These are phyloP conservation scores for Amylostereum areolatum DNA, from an alignment of 1,284 basidiomycete species.

Conservation along the genomic window DNA sequence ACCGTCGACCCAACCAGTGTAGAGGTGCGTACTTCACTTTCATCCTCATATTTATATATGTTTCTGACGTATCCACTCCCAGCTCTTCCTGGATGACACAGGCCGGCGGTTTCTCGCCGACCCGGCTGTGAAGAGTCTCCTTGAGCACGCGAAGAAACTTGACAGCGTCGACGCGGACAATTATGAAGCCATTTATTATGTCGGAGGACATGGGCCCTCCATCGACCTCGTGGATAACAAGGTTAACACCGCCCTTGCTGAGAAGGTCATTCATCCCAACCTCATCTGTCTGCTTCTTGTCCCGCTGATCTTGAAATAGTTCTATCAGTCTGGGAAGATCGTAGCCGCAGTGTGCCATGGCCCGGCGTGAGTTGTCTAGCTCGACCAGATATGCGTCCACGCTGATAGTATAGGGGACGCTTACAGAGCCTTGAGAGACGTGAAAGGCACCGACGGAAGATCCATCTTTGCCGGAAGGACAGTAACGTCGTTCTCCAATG, in stretches of 20 bases:
- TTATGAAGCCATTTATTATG: conserved; percentile 74
- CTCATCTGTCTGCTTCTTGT: too few relatives aligned
- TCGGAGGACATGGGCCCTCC: conserved; percentile 72
- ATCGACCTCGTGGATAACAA: conserved; percentile 60
- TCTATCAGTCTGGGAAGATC: conserved; percentile 56
- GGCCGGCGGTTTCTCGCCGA: conserved; percentile 61
- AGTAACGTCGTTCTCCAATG: conserved; percentile 68
- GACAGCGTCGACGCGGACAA: conserved; percentile 51
- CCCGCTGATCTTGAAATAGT: too few relatives aligned
- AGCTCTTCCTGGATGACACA: too few relatives aligned
- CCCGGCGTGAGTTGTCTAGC: conserved; percentile 35
- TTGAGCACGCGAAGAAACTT: conserved; percentile 58
- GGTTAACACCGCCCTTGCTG: conserved; percentile 52
- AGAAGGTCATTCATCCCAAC: conserved; percentile 45
- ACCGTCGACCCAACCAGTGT: conserved; percentile 64
- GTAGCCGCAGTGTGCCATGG: conserved; percentile 72
- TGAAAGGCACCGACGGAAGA: conserved; percentile 45
- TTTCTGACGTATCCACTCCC: too few relatives aligned
- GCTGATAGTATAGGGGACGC: background rate
- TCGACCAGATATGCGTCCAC: background rate
- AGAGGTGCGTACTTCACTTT: too few relatives aligned
- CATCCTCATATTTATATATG: too few relatives aligned
- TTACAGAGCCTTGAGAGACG: conserved; percentile 44
- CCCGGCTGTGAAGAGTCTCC: conserved; percentile 43
- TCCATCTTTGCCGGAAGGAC: conserved; percentile 59